Percentiles rank a stretch among this genome's conserved stretches.
phyloP scores from a whole-genome alignment of 1,284 basidiomycete species.

The Cystobasidiaceae sp. region DNA sequence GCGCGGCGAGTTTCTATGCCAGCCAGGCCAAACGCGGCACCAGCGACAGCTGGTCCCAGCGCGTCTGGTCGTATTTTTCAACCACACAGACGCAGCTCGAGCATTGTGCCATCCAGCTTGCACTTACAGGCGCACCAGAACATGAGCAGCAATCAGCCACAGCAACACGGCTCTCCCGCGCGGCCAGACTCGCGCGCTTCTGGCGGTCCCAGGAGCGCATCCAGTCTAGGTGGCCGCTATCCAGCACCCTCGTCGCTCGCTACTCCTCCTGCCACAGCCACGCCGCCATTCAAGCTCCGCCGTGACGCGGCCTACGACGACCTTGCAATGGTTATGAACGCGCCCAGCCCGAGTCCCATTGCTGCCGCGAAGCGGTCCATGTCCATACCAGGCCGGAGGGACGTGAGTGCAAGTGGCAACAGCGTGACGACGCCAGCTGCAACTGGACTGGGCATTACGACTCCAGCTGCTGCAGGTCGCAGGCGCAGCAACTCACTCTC shows the following conservation, averaged over 20 bases:
- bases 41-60: not conserved
- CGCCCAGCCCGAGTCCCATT: conserved; percentile 4
- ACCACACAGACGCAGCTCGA: not conserved
- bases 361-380: no score
- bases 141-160: not conserved
- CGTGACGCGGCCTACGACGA: conserved; percentile 28
- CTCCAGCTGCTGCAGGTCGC: not conserved
- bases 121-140: no score
- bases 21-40: not conserved
- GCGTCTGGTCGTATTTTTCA: no score
- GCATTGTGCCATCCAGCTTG: no score
- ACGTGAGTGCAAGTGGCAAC: not conserved
- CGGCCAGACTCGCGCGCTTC: not conserved
- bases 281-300: not conserved
- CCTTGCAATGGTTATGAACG: conserved; percentile 14
- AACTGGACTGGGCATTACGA: not conserved
- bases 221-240: not conserved
- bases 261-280: conserved; percentile 11
- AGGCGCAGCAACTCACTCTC: not conserved
- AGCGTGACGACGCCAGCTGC: not conserved
- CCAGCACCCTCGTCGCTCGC: conserved; percentile 21
- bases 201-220: not conserved
- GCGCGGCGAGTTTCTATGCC: not conserved
- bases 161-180: not conserved
- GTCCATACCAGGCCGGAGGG: no score